Percentiles rank a stretch among this genome's conserved stretches.
Conservation (phyloP, 2,329 filamentous ascomycete species). For the Arthrocladium fulminans region DNA sequence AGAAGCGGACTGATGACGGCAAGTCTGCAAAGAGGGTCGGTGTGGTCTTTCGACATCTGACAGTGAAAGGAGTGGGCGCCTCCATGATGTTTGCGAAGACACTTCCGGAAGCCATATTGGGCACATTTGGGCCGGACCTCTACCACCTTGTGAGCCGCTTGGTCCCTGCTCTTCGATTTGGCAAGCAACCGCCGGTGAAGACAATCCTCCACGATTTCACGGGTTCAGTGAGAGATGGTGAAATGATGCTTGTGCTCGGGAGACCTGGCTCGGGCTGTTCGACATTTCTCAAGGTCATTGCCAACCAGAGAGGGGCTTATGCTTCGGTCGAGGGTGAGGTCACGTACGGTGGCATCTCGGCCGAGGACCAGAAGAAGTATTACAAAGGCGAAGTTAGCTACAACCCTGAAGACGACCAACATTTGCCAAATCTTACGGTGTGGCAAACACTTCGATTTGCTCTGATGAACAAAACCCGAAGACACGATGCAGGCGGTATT, state of each 20-base stretch:
- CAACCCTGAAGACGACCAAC: conserved; percentile 67
- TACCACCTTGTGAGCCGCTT: conserved; percentile 54
- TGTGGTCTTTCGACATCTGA: conserved; percentile 66
- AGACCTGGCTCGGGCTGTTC: conserved; percentile 66
- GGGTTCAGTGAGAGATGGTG: conserved; percentile 57
- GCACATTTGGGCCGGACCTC: conserved; percentile 72
- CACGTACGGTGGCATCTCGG: conserved; percentile 61
- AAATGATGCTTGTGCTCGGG: conserved; percentile 66
- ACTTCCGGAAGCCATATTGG: conserved; percentile 62
- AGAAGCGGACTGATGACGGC: conserved; percentile 57
- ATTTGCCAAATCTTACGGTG: conserved; percentile 65
- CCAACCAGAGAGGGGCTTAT: conserved; percentile 59
- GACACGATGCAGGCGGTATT: conserved; percentile 54
- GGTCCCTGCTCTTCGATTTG: conserved; percentile 42
- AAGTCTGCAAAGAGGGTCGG: conserved; percentile 67
- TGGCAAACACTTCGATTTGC: conserved; percentile 71
- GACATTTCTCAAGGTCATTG: conserved; percentile 67
- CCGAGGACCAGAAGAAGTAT: conserved; percentile 56
- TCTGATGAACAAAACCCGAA: conserved; percentile 65
- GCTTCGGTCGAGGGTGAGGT: conserved; percentile 61
- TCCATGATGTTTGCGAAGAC: conserved; percentile 62
- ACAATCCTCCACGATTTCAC: conserved; percentile 58
- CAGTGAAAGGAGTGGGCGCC: conserved; percentile 61
- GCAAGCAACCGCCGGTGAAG: conserved; percentile 41
- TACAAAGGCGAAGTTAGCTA: conserved; percentile 72